These are phyloP conservation scores for Talaromyces marneffei DNA, from an alignment of 2,329 filamentous ascomycete genomes.

Conservation along the genomic window DNA sequence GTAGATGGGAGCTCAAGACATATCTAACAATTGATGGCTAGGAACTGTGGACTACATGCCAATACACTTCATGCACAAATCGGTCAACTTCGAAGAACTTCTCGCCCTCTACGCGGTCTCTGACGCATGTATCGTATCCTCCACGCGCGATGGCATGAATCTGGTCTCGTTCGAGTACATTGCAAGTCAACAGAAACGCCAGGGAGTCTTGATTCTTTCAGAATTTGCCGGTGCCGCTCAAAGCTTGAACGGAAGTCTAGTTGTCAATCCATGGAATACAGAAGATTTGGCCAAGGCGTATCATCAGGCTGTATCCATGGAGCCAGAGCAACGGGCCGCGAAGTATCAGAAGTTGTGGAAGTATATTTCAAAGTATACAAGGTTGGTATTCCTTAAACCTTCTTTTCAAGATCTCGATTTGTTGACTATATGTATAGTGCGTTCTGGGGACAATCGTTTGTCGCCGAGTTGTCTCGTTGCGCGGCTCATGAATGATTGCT, in stretches of 20 bases:
- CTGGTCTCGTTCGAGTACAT: slow-evolving; percentile 98
- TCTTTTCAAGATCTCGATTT: background rate
- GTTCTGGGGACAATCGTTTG: slow-evolving; percentile 94
- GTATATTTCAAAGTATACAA: slow-evolving; percentile 97
- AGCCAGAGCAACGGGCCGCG: slow-evolving; percentile 72
- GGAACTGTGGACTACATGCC: slow-evolving; percentile 97
- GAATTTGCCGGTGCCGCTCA: slow-evolving; percentile 96
- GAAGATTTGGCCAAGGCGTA: slow-evolving; percentile 90
- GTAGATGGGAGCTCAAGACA: background rate
- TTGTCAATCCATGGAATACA: slow-evolving; percentile 98
- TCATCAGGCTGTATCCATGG: slow-evolving; percentile 95
- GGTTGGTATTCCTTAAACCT: slow-evolving; percentile 36
- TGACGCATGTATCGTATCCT: slow-evolving; percentile 87
- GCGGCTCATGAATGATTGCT: slow-evolving; percentile 15
- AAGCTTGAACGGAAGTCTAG: slow-evolving; percentile 83
- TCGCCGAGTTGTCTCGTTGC: slow-evolving; percentile 67
- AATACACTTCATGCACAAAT: slow-evolving; percentile 97
- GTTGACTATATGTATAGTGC: slow-evolving; percentile 48
- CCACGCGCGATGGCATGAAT: slow-evolving; percentile 98
- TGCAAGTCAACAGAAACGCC: slow-evolving; percentile 80
- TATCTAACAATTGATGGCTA: slow-evolving; percentile 24
- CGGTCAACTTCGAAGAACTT: slow-evolving; percentile 88
- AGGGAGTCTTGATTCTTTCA: slow-evolving; percentile 90
- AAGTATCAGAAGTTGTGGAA: slow-evolving; percentile 90
- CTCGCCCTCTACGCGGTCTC: slow-evolving; percentile 89